phyloP scores from a whole-genome alignment of 768 basidiomycete species.

The Pleurotus tuoliensis region DNA sequence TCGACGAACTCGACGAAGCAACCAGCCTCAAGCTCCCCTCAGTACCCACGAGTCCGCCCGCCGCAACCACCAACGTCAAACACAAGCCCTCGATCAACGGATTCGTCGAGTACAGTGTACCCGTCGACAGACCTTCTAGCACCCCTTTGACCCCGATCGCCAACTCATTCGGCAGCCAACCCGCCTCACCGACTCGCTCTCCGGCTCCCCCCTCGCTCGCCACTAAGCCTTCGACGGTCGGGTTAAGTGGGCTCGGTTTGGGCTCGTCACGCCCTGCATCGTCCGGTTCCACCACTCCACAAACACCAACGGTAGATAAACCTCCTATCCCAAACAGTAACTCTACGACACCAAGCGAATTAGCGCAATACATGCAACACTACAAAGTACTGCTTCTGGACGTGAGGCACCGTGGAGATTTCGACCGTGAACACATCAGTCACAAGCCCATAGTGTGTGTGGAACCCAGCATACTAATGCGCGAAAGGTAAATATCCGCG shows the following conservation, averaged over 20 bases:
- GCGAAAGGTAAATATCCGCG: slow-evolving; percentile 55
- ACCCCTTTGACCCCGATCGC: slow-evolving; percentile 50
- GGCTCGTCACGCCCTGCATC: neutral
- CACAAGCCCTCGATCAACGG: slow-evolving; percentile 4
- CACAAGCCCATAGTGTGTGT: slow-evolving; percentile 72
- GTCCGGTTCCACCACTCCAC: slow-evolving; percentile 24
- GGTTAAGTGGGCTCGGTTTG: neutral
- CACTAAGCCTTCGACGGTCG: slow-evolving; percentile 16
- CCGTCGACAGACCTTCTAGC: slow-evolving; percentile 49
- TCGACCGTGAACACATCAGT: slow-evolving; percentile 69
- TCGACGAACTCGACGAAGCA: slow-evolving; percentile 69
- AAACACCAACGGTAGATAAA: slow-evolving; percentile 39
- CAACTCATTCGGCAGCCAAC: slow-evolving; percentile 57
- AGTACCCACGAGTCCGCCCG: slow-evolving; percentile 35
- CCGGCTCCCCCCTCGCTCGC: slow-evolving; percentile 38
- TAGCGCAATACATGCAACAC: slow-evolving; percentile 50
- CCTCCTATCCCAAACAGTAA: slow-evolving; percentile 53
- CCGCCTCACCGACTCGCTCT: slow-evolving; percentile 50
- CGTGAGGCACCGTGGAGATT: slow-evolving; percentile 75
- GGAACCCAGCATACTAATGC: slow-evolving; percentile 72
- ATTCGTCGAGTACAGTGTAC: slow-evolving; percentile 12
- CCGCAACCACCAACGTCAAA: slow-evolving; percentile 20
- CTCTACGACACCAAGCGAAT: slow-evolving; percentile 52
- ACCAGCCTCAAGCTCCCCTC: slow-evolving; percentile 45
- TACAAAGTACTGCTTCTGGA: slow-evolving; percentile 75